Evolutionary conservation across 306 rosid species (phyloP).

Genomic region (Carpinus viminea): DNA sequence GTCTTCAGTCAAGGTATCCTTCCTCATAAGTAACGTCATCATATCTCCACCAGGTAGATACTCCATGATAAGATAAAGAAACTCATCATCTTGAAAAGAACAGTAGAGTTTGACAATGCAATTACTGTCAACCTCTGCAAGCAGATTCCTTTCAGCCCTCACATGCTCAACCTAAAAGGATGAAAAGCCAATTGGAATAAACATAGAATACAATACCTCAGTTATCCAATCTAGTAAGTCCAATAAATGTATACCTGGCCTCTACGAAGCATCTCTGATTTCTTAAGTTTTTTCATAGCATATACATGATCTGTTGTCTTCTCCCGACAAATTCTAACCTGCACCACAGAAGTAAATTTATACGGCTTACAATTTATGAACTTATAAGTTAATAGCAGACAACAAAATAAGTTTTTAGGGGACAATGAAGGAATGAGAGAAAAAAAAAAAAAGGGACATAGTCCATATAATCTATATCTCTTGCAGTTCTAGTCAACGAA

Average conservation of each 20-base stretch:
- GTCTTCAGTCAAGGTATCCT: slow-evolving; percentile 89
- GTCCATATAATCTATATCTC: not conserved
- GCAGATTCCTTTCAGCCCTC: slow-evolving; percentile 95
- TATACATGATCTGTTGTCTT: slow-evolving; percentile 78
- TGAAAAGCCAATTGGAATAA: slow-evolving; percentile 16
- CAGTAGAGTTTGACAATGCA: slow-evolving; percentile 95
- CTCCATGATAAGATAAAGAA: slow-evolving; percentile 94
- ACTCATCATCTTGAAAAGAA: slow-evolving; percentile 94
- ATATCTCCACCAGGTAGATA: slow-evolving; percentile 98
- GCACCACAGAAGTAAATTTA: slow-evolving; percentile 43
- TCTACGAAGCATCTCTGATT: slow-evolving; percentile 98
- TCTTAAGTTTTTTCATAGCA: slow-evolving; percentile 99
- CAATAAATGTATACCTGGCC: slow-evolving; percentile 75
- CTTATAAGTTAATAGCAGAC: slow-evolving; percentile 1
- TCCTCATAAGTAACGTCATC: slow-evolving; percentile 99
- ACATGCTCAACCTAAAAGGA: slow-evolving; percentile 88
- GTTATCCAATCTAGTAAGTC: slow-evolving; percentile 29
- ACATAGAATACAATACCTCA: slow-evolving; percentile 13
- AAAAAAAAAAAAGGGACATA: not conserved
- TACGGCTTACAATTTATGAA: slow-evolving; percentile 9
- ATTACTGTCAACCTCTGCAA: slow-evolving; percentile 97
- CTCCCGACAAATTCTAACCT: slow-evolving; percentile 97
- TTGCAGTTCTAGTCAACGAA: not conserved
- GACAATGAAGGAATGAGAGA: not conserved
- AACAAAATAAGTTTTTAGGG: not conserved